Conservation (phyloP, 139 green algal species). For the Chlorella sp. region DNA sequence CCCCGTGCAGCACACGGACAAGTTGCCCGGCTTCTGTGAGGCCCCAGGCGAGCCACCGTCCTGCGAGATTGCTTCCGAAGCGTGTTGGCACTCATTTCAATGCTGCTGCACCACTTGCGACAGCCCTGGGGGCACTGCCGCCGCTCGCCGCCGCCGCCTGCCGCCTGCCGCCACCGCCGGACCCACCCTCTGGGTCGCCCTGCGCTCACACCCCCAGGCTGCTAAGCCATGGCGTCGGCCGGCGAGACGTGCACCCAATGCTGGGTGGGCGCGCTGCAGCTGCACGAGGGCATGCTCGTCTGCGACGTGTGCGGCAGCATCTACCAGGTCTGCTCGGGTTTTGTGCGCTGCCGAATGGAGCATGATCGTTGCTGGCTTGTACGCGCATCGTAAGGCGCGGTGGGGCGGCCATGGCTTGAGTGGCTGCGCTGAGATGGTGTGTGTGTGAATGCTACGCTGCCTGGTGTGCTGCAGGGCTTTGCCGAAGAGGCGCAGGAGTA, state of each 20-base stretch:
- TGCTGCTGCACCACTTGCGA: too few relatives aligned
- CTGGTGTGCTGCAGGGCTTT: slow-evolving; percentile 30
- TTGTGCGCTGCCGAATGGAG: too few relatives aligned
- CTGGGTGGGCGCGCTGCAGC: slow-evolving; percentile 31
- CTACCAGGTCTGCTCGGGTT: slow-evolving; percentile 29
- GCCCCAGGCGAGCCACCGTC: too few relatives aligned
- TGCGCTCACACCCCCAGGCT: not conserved
- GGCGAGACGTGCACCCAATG: slow-evolving; percentile 32
- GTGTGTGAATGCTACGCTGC: not conserved
- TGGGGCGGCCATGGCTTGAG: too few relatives aligned
- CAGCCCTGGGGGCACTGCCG: too few relatives aligned
- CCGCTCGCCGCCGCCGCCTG: too few relatives aligned
- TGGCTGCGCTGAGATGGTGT: not conserved
- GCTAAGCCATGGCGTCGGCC: not conserved
- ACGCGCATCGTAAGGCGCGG: too few relatives aligned
- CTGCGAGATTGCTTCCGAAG: too few relatives aligned
- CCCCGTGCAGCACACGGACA: too few relatives aligned
- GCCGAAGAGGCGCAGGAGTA: slow-evolving; percentile 47
- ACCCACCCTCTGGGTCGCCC: not conserved
- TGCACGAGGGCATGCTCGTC: slow-evolving; percentile 49
- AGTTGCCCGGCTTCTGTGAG: too few relatives aligned
- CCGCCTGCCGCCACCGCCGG: not conserved
- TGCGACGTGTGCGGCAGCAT: slow-evolving; percentile 46
- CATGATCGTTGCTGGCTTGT: too few relatives aligned
- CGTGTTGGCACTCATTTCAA: too few relatives aligned